Conservation (phyloP, 2,329 filamentous ascomycete genomes). For the Leptographium wingfieldii region DNA sequence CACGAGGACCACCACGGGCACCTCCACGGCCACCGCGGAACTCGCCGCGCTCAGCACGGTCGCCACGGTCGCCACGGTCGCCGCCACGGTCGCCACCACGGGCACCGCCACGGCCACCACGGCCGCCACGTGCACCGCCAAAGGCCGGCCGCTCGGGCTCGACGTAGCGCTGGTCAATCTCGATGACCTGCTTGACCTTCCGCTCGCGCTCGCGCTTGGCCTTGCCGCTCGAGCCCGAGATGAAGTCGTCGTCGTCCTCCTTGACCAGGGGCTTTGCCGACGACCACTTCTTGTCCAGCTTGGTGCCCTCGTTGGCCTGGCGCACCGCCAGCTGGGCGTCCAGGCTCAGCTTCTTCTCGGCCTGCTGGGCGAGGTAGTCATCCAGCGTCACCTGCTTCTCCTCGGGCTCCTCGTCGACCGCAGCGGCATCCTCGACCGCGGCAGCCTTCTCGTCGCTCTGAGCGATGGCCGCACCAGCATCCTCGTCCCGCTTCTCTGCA, state of each 20-base stretch:
- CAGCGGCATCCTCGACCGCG: slow-evolving; percentile 61
- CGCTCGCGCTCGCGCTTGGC: slow-evolving; percentile 73
- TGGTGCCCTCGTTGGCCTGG: slow-evolving; percentile 84
- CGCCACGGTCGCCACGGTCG: slow-evolving; percentile 22
- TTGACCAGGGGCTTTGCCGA: slow-evolving; percentile 61
- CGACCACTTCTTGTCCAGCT: slow-evolving; percentile 86
- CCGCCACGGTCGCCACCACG: slow-evolving; percentile 33
- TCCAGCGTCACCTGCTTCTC: slow-evolving; percentile 84
- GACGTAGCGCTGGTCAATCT: slow-evolving; percentile 75
- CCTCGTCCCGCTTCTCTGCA: slow-evolving; percentile 81
- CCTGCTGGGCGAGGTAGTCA: slow-evolving; percentile 67
- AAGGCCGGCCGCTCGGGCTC: slow-evolving; percentile 52
- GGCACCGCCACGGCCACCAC: slow-evolving; percentile 27
- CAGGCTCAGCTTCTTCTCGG: slow-evolving; percentile 64
- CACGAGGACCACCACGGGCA: slow-evolving; percentile 31
- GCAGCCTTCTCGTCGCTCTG: slow-evolving; percentile 68
- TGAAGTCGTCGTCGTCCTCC: slow-evolving; percentile 62
- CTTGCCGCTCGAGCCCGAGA: slow-evolving; percentile 64
- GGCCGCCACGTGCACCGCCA: slow-evolving; percentile 28
- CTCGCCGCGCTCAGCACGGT: slow-evolving; percentile 25
- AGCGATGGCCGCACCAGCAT: slow-evolving; percentile 81
- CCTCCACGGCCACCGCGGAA: slow-evolving; percentile 19
- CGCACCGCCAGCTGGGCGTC: slow-evolving; percentile 56
- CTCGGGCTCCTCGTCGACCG: slow-evolving; percentile 49
- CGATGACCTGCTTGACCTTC: slow-evolving; percentile 81